Conservation (phyloP, 2,329 filamentous ascomycete genomes). For the Colletotrichum somersetense region DNA sequence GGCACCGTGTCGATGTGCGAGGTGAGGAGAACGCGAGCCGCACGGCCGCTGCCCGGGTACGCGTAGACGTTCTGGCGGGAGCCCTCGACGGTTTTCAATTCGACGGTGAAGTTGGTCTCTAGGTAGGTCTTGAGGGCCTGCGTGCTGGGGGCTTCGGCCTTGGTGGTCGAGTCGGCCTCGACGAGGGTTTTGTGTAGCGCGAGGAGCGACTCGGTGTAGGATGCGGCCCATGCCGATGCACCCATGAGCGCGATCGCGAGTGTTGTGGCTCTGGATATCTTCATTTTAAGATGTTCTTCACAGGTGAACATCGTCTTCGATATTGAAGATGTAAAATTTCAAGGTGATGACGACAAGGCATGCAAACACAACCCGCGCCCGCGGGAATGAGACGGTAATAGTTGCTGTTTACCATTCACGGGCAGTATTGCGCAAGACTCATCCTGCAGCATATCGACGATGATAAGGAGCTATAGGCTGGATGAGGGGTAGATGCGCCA, state of each 20-base stretch:
- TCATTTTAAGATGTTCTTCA: not conserved
- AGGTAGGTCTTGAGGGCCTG: constrained; percentile 78
- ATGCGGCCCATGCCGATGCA: constrained; percentile 41
- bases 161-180: constrained; percentile 77
- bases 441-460: not conserved
- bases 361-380: not conserved
- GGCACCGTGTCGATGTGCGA: constrained; percentile 88
- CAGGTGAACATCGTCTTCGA: not conserved
- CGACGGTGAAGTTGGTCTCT: constrained; percentile 57
- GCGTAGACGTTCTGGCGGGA: constrained; percentile 83
- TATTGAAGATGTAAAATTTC: too few relatives aligned
- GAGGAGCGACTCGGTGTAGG: constrained; percentile 68
- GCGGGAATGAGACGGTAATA: not conserved
- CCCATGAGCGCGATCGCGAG: not conserved
- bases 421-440: constrained; percentile 7
- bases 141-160: constrained; percentile 76
- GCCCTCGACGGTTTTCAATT: constrained; percentile 49
- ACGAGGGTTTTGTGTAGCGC: constrained; percentile 82
- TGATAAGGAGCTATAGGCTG: constrained; percentile 1
- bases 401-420: constrained; percentile 3
- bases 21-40: constrained; percentile 73
- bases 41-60: constrained; percentile 63
- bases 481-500: constrained; percentile 10
- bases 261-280: not conserved
- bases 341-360: not conserved